A percentile compares a stretch with the other conserved stretches of the same genome.
These are phyloP conservation scores for Arachnomyces sp. DNA, from an alignment of 2,329 filamentous ascomycete genomes.

Conservation along the genomic window DNA sequence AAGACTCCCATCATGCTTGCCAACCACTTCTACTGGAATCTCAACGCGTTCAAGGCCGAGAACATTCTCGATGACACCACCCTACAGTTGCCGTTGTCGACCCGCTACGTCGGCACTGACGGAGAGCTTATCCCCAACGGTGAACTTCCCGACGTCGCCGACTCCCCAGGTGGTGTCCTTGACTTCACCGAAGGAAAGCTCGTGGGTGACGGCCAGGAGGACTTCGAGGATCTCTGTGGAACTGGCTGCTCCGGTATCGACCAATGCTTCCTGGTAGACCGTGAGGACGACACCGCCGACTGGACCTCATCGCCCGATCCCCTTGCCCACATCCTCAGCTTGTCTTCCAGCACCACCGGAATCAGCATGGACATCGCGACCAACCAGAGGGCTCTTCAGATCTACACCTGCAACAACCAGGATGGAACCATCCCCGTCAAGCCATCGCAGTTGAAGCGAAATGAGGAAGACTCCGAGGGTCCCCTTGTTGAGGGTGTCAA, in stretches of 20 bases:
- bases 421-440: conserved; percentile 52
- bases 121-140: conserved; percentile 67
- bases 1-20: conserved; percentile 44
- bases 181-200: conserved; percentile 71
- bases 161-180: conserved; percentile 47
- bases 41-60: conserved; percentile 39
- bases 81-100: conserved; percentile 38
- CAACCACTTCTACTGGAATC: conserved; percentile 46
- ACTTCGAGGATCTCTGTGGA: conserved; percentile 66
- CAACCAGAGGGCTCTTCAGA: conserved; percentile 80
- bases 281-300: conserved; percentile 22
- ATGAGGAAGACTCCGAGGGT: conserved; percentile 47
- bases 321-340: conserved; percentile 46
- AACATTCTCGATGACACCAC: conserved; percentile 37
- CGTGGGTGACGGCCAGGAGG: conserved; percentile 60
- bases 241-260: conserved; percentile 78
- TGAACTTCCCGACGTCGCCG: conserved; percentile 65
- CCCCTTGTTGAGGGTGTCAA: conserved; percentile 37
- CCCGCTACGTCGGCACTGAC: conserved; percentile 39
- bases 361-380: conserved; percentile 74
- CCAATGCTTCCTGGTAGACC: conserved; percentile 44
- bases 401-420: conserved; percentile 74
- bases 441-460: conserved; percentile 39
- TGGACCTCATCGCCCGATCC: conserved; percentile 24
- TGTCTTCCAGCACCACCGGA: conserved; percentile 62